Base-by-base conservation (phyloP, 139 green algal genomes). In the Mychonastes homosphaera region DNA sequence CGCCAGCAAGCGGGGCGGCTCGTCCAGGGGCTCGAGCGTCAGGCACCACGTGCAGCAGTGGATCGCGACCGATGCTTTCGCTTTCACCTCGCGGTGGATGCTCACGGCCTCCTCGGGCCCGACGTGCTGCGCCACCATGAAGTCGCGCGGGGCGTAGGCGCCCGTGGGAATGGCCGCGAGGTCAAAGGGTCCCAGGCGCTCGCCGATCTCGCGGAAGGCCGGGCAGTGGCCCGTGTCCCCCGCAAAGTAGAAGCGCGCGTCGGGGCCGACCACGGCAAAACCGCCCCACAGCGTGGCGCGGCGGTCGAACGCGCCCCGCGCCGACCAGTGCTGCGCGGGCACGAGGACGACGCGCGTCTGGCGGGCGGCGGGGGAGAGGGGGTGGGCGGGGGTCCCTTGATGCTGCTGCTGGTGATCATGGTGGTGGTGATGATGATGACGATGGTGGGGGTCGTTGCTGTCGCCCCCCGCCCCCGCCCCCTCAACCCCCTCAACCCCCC, bases 221-320 rank as follows among this genome's bases (percentile, higher is more conserved):
- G 67, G 40, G 51, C 69, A 81, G 56, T 90, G 88, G 7, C 80
- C 84, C 2, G 84, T 88, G 64, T 92, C 84, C 6, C 81, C 72
- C 7, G 75, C 79, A 70, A 91, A 91, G 64, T 68, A 91, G 67
- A 88, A 87, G 4, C 52, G 59, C 15, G 63, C 58, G 7, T 41
- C 38, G 13, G 60, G 27, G 13, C 28, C 33, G 8, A 56, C 15
- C 45, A 58, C 53, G 1, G 58, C 56, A 29, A 63, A 90, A 26
- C 82, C 72, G 29, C 82, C 81, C 82, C 84, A 91, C 16, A 91
- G 72, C 3, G 54, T 80, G 8, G 38, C 15, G 32, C 74, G 73
- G 38, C 62, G 58, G 70, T 82, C 75, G 29, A 65, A 62, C 0
- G 56, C n/a, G 13, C 40, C 57, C 1, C 83, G 40, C 26, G 68